Base-by-base conservation (phyloP, 306 rosid species). In the Vigna nakashimae region DNA sequence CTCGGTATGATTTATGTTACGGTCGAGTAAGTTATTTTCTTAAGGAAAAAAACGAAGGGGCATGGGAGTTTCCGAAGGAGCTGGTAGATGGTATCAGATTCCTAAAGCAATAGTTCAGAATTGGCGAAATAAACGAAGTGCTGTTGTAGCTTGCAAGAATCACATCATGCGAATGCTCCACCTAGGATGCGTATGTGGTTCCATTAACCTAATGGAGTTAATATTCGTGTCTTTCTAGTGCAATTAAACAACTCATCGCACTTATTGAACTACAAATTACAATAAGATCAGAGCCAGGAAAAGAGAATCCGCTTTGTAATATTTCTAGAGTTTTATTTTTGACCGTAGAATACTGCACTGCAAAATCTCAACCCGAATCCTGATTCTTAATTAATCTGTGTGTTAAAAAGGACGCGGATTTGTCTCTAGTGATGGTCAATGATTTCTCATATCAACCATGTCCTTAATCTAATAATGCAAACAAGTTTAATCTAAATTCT, bases 71-170 rank as follows among this genome's bases (percentile, higher is more conserved):
- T 78, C 55, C 36, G 32, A 48, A 56, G 72, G 74, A 76, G 34
- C 74, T 68, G 58, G 22, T 15, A 49, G 78, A 45, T 22, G 73
- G 84, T n/a, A 76, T 85, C 78, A 0, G 87, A 89, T 83, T 75
- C 82, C 28, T 6, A 16, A 48, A 59, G 20, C 53, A 70, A 57
- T 77, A 60, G 40, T 24, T 66, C 55, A 40, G 8, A 75, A 22
- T 71, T 28, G 18, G 63, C 18, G 63, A 74, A 48, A 53, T 34
- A 45, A 46, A 59, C 46, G 28, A 65, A 66, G 50, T 30, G 65
- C 9, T 11, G 52, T 13, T 73, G 30, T 62, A 42, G 26, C 49
- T 53, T 73, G 49, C 59, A 57, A 28, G 65, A 62, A 68, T 66
- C 80, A 70, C 57, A 20, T 48, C 15, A 51, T 56, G 17, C 32